A percentile compares a stretch with the other conserved stretches of the same genome.
phyloP scores from a whole-genome alignment of 1,139 yeast species.

The Pichia sp. region DNA sequence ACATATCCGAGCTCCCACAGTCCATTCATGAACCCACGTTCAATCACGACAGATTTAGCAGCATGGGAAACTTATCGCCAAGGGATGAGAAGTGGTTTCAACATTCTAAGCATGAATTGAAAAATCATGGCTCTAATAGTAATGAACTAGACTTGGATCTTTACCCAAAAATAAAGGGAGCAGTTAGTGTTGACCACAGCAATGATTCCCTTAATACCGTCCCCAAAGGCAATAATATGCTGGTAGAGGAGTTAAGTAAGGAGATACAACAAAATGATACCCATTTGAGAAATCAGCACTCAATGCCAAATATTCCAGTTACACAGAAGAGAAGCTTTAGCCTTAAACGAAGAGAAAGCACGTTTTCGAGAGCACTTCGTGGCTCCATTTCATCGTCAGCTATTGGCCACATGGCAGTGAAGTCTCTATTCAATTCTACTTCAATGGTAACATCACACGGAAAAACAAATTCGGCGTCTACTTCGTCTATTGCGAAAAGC shows the following conservation, averaged over 20 bases:
- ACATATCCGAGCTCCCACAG: constrained; percentile 7
- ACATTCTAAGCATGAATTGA: no score
- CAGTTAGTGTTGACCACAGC: no score
- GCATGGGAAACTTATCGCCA: no score
- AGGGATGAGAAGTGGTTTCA: no score
- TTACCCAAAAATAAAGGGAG: no score
- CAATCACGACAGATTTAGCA: no score
- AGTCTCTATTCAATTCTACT: not conserved
- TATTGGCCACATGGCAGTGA: not conserved
- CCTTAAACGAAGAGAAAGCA: not conserved
- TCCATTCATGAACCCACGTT: no score
- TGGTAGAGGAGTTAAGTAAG: constrained; percentile 10
- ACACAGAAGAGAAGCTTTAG: not conserved
- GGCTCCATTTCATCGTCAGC: constrained; percentile 8
- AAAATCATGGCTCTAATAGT: no score
- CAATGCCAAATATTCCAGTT: constrained; percentile 9
- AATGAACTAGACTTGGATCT: no score
- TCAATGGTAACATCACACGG: constrained; percentile 4
- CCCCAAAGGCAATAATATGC: no score
- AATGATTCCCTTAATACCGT: no score
- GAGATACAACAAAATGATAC: constrained; percentile 10
- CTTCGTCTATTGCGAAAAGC: constrained; percentile 5
- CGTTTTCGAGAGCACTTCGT: constrained; percentile 3
- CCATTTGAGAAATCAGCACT: constrained; percentile 9
- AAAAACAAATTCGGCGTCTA: constrained; percentile 5